A percentile compares a stretch with the other conserved stretches of the same genome.
phyloP scores from a whole-genome alignment of 768 basidiomycete species.

The Lactifluus echinatus region DNA sequence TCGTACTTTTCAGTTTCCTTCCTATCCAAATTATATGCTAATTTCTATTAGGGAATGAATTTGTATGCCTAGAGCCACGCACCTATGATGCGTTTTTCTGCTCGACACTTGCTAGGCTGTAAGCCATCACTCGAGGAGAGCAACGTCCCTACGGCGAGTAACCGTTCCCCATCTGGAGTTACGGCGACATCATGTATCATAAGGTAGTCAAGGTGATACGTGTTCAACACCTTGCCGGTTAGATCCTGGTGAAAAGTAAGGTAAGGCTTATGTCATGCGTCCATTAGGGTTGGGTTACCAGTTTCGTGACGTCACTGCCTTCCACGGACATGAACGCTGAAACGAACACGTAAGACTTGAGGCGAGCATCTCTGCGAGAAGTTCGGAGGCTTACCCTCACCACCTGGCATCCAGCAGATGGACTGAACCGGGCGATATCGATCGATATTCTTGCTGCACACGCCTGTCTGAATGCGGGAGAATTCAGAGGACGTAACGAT shows the following conservation, averaged over 20 bases:
- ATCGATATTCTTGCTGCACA: slow-evolving; percentile 58
- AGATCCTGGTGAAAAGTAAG: slow-evolving; percentile 37
- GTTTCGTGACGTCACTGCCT: slow-evolving; percentile 47
- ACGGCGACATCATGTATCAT: slow-evolving; percentile 64
- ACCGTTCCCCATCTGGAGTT: slow-evolving; percentile 53
- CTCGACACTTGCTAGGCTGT: slow-evolving; percentile 58
- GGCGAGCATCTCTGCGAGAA: slow-evolving; percentile 1
- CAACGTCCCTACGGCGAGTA: slow-evolving; percentile 62
- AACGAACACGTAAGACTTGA: background rate
- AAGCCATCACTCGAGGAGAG: slow-evolving; percentile 53
- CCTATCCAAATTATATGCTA: slow-evolving; percentile 62
- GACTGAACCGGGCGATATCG: slow-evolving; percentile 48
- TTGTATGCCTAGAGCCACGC: slow-evolving; percentile 18
- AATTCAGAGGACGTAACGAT: slow-evolving; percentile 1
- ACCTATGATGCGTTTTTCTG: slow-evolving; percentile 72
- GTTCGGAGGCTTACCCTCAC: slow-evolving; percentile 38
- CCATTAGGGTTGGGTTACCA: slow-evolving; percentile 34
- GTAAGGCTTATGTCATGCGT: background rate
- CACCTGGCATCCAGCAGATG: slow-evolving; percentile 59
- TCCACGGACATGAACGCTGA: slow-evolving; percentile 67
- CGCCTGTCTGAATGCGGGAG: slow-evolving; percentile 43
- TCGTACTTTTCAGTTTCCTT: slow-evolving; percentile 58
- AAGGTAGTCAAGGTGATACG: slow-evolving; percentile 52
- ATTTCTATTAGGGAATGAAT: background rate
- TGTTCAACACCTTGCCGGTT: slow-evolving; percentile 47